Evolutionary conservation across 2,329 filamentous ascomycete genomes (phyloP), one percentile per base, ranked within the genome.

Genomic region (Arthrobotrys entomopaga): DNA sequence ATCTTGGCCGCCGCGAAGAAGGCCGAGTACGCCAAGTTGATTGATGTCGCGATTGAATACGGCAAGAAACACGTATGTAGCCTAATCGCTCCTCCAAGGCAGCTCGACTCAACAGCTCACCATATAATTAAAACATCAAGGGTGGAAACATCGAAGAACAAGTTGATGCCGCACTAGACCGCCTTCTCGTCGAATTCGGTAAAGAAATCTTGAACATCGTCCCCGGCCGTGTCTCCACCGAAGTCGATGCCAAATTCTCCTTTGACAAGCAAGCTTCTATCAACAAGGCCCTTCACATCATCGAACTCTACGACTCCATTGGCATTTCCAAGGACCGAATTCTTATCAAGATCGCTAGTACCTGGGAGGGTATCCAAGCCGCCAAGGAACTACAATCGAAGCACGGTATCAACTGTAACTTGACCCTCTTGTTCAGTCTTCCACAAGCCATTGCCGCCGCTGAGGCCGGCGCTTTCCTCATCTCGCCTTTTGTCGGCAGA

Each of bases 301-400:
- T 99, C 80, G 89, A 97, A 93, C 91, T 99, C 78, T 99, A 99
- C 90, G 91, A 96, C 85, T 87, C 91, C 82, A 85, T 91, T 81
- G 95, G 95, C 78, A 92, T 99, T 83, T 85, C 87, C 84, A 97
- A 97, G 88, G 92, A 94, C 81, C 94, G 95, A 77, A 83, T 99
- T 81, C 88, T 99, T 79, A 99, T 99, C 89, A 99, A 99, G 91
- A 89, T 99, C 79, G 95, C 95, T 81, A 96, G 95, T 75, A 99
- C 95, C 83, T 99, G 93, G 92, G 95, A 99, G 87, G 95, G 95
- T 82, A 98, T 99, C 88, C 93, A 99, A 88, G 95, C 95, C 78
- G 94, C 95, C 78, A 90, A 96, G 87, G 93, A 96, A 82, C 91
- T 99, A 77, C 94, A 98, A 88, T 91, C 89, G 81, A 89, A 99